Evolutionary conservation across 2,329 filamentous ascomycete species (phyloP).

Genomic region (Apiospora arundinis): DNA sequence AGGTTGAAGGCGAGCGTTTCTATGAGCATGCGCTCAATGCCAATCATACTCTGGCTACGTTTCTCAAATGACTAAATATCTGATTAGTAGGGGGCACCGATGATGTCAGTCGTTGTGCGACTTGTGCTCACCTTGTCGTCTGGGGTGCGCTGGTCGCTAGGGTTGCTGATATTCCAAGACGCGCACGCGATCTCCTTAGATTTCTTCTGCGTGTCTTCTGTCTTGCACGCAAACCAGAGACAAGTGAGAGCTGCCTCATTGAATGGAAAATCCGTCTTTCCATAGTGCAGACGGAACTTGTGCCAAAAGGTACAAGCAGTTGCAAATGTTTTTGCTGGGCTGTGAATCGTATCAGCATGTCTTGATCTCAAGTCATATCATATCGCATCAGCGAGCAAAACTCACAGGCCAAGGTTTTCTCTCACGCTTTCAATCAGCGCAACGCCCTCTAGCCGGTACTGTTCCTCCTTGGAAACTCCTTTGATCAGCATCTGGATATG

Average conservation of each 20-base stretch:
- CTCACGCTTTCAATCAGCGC: constrained; percentile 88
- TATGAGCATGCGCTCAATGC: constrained; percentile 89
- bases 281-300: constrained; percentile 85
- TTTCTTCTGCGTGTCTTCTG: constrained; percentile 98
- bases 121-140: constrained; percentile 74
- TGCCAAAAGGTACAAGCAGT: constrained; percentile 94
- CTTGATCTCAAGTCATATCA: constrained; percentile 24
- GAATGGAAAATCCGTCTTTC: constrained; percentile 85
- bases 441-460: constrained; percentile 79
- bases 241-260: constrained; percentile 87
- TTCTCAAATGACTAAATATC: constrained; percentile 74
- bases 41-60: constrained; percentile 81
- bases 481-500: constrained; percentile 14
- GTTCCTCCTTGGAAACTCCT: constrained; percentile 12
- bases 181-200: constrained; percentile 91
- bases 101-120: neutral
- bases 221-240: constrained; percentile 93
- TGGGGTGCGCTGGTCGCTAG: constrained; percentile 70
- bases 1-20: constrained; percentile 96
- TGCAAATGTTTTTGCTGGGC: constrained; percentile 88
- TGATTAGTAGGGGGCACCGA: neutral
- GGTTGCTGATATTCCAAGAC: constrained; percentile 82
- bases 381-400: constrained; percentile 26
- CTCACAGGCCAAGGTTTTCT: constrained; percentile 78
- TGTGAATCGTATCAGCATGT: constrained; percentile 42